Evolutionary conservation across 768 basidiomycete species (phyloP).

Genomic region (Mycena galopus): DNA sequence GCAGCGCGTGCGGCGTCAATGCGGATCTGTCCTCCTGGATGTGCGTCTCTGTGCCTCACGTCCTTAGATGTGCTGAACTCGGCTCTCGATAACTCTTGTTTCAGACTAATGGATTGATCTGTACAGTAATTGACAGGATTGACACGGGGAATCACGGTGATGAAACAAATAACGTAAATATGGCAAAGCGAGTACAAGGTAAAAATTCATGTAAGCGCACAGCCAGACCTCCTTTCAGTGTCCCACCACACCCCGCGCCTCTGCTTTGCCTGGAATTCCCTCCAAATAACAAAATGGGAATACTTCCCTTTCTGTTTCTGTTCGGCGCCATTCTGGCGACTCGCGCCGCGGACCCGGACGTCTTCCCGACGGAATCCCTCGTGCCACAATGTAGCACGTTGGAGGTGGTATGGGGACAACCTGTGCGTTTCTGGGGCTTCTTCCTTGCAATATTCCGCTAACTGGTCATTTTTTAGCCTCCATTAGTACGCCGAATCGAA

Average conservation of each 20-base stretch:
- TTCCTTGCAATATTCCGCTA: not conserved
- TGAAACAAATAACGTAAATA: too few species aligned
- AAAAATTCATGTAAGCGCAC: too few species aligned
- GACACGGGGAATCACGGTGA: too few species aligned
- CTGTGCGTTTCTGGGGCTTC: not conserved
- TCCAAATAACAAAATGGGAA: not conserved
- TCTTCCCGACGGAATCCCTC: conserved; percentile 1
- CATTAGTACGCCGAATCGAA: not conserved
- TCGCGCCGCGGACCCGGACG: not conserved
- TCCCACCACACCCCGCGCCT: not conserved
- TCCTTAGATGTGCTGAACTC: too few species aligned
- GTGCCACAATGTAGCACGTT: not conserved
- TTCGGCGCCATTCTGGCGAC: not conserved
- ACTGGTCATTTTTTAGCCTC: not conserved
- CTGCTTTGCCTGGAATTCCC: not conserved
- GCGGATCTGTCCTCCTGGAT: too few species aligned
- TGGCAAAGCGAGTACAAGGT: too few species aligned
- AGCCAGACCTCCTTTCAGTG: too few species aligned
- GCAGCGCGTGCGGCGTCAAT: too few species aligned
- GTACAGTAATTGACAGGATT: too few species aligned
- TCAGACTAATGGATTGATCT: too few species aligned
- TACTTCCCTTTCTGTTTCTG: not conserved
- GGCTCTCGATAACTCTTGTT: too few species aligned
- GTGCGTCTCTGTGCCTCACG: too few species aligned
- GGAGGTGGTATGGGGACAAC: not conserved